Evolutionary conservation across 2,329 filamentous ascomycete genomes (phyloP).

Genomic region (Orbilia blumenaviensis): DNA sequence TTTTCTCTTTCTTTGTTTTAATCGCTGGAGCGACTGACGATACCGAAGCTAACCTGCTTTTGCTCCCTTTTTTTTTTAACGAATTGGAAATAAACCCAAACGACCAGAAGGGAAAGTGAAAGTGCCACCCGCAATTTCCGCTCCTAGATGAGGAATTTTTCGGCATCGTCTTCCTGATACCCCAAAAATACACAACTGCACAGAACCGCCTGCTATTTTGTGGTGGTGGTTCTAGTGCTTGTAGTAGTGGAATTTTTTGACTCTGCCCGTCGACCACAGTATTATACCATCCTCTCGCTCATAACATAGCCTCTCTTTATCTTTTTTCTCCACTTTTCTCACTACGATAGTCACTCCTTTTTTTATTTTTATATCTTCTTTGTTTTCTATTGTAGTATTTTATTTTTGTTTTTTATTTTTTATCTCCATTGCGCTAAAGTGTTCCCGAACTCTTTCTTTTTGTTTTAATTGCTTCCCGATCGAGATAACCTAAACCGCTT

Average conservation of each 20-base stretch:
- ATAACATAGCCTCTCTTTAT: too few relatives aligned
- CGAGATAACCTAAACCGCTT: background rate
- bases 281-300: background rate
- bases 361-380: background rate
- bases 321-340: background rate
- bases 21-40: conserved; percentile 18
- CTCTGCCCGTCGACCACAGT: background rate
- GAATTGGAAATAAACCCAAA: background rate
- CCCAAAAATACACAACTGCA: conserved; percentile 3
- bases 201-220: background rate
- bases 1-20: too few relatives aligned
- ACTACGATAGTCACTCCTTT: conserved; percentile 1
- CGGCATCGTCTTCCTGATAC: conserved; percentile 19
- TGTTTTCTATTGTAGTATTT: background rate
- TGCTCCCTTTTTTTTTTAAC: background rate
- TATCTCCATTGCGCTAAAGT: background rate
- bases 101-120: conserved; percentile 33
- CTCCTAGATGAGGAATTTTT: conserved; percentile 37
- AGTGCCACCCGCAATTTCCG: conserved; percentile 41
- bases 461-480: background rate
- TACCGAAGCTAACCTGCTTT: background rate
- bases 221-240: background rate
- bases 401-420: background rate
- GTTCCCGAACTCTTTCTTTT: background rate
- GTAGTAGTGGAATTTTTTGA: too few relatives aligned